A percentile compares a stretch with the other conserved stretches of the same genome.
phyloP scores from a whole-genome alignment of 2,329 filamentous ascomycete species.

The Calonectria pseudoturangicola region DNA sequence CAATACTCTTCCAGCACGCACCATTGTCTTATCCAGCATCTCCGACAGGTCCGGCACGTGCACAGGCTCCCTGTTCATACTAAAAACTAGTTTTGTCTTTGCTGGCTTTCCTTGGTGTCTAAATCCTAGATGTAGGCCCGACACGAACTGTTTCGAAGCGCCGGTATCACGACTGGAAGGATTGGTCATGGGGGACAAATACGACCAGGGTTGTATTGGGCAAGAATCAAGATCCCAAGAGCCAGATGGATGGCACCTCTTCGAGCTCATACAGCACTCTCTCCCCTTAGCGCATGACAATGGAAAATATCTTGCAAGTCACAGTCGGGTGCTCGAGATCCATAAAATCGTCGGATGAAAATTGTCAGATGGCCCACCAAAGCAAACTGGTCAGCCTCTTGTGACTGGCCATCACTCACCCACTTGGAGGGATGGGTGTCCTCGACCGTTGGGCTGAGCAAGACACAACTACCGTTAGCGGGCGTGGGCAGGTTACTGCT shows the following conservation, averaged over 20 bases:
- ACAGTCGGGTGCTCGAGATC: constrained; percentile 7
- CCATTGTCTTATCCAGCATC: background rate
- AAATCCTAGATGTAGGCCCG: background rate
- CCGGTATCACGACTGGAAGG: constrained; percentile 1
- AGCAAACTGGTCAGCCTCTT: constrained; percentile 21
- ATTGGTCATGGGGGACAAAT: constrained; percentile 20
- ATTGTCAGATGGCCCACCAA: constrained; percentile 33
- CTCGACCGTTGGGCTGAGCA: constrained; percentile 37
- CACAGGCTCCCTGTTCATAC: background rate
- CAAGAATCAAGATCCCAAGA: background rate
- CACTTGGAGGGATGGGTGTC: constrained; percentile 28
- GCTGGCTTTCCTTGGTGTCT: background rate
- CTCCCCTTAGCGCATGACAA: constrained; percentile 8
- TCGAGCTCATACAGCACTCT: constrained; percentile 5
- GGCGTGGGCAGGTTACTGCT: constrained; percentile 30
- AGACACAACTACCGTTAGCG: constrained; percentile 38
- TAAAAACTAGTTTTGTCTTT: background rate
- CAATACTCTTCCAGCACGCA: background rate
- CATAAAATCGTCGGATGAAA: constrained; percentile 21
- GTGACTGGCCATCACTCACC: constrained; percentile 20
- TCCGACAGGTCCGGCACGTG: background rate
- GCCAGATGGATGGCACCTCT: background rate
- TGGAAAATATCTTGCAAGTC: constrained; percentile 14
- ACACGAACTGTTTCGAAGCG: background rate
- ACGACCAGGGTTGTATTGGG: constrained; percentile 1